phyloP scores from a whole-genome alignment of 768 basidiomycete genomes.

The Naganishia vaughanmartiniae region DNA sequence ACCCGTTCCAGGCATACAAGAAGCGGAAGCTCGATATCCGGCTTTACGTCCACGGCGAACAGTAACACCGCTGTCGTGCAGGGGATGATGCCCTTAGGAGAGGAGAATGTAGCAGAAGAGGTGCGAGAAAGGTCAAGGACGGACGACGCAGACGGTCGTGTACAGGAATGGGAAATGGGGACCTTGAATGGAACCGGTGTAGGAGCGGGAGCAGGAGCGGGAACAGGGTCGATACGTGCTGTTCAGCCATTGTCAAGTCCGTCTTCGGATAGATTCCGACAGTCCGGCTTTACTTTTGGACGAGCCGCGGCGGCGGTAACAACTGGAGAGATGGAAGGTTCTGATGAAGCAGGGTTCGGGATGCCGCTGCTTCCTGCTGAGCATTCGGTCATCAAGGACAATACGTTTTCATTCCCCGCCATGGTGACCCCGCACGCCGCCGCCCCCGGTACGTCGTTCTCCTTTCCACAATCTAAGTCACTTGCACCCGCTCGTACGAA shows the following conservation, averaged over 20 bases:
- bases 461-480: neutral
- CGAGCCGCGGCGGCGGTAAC: neutral
- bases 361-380: neutral
- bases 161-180: neutral
- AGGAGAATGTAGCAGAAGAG: too few species aligned
- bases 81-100: too few species aligned
- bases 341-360: neutral
- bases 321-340: neutral
- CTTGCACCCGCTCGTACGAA: neutral
- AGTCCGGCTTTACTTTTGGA: neutral
- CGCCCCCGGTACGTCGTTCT: neutral
- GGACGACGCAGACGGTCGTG: neutral
- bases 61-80: too few species aligned
- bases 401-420: neutral
- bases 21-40: neutral
- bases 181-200: too few species aligned
- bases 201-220: neutral
- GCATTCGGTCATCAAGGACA: neutral
- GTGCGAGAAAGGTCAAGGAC: too few species aligned
- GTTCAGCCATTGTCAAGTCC: neutral
- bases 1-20: neutral
- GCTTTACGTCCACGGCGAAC: neutral
- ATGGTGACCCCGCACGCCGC: neutral
- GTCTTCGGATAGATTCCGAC: neutral
- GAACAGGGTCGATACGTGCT: slow-evolving; percentile 13